Evolutionary conservation across 1,139 yeast genomes (phyloP).

Genomic region (Kluyveromyces sp.): DNA sequence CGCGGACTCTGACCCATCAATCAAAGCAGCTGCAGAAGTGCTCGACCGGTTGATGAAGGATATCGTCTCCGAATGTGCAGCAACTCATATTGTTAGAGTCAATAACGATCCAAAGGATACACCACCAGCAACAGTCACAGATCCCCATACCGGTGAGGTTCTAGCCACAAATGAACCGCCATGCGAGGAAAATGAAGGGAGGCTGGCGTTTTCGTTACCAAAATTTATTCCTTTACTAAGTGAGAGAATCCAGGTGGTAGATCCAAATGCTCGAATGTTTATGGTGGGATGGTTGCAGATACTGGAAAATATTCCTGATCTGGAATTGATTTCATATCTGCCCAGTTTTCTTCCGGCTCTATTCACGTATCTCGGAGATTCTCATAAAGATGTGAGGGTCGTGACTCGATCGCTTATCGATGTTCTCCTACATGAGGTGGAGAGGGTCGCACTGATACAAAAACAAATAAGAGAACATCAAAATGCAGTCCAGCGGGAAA

Average conservation of each 20-base stretch:
- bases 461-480: slow-evolving; percentile 8
- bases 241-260: slow-evolving; percentile 86
- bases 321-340: slow-evolving; percentile 77
- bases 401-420: slow-evolving; percentile 77
- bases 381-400: slow-evolving; percentile 81
- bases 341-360: slow-evolving; percentile 89
- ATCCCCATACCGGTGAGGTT: slow-evolving; percentile 42
- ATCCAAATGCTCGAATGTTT: slow-evolving; percentile 88
- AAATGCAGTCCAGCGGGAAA: slow-evolving; percentile 18
- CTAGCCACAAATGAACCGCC: slow-evolving; percentile 57
- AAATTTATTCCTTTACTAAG: slow-evolving; percentile 84
- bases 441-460: slow-evolving; percentile 64
- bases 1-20: slow-evolving; percentile 87
- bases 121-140: slow-evolving; percentile 42
- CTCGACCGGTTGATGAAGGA: slow-evolving; percentile 88
- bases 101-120: slow-evolving; percentile 44
- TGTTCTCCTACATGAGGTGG: slow-evolving; percentile 72
- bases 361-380: slow-evolving; percentile 69
- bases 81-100: slow-evolving; percentile 79
- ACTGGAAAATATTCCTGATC: slow-evolving; percentile 84
- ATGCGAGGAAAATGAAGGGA: slow-evolving; percentile 24
- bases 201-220: slow-evolving; percentile 73
- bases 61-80: slow-evolving; percentile 91
- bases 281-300: slow-evolving; percentile 89
- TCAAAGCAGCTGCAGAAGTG: slow-evolving; percentile 92